Base-by-base conservation (phyloP, 2,329 filamentous ascomycete species). In the Claviceps humidiphila region DNA sequence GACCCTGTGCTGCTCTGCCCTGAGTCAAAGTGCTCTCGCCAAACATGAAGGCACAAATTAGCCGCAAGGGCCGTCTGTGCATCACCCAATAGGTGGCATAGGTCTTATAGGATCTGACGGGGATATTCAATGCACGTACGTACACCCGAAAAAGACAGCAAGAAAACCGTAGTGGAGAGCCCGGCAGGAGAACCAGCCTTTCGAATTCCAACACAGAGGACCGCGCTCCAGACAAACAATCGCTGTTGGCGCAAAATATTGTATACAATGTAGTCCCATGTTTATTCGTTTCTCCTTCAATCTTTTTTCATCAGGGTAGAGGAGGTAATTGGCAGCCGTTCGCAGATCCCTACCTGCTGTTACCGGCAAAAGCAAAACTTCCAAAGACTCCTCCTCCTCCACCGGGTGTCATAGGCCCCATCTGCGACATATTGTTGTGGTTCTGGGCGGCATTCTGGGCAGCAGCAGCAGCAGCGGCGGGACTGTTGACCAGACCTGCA, bases 401-500 rank as follows among this genome's bases (percentile, higher is more conserved):
- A 26, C 87, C 86, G 1, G 88, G 88, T 7, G 88, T 93, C 76
- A 89, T 82, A 39, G 85, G 79, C 2, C 84, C 84, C 65, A 84
- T 80, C 50, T 76, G 73, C 30, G 63, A 68, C 63, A 74, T 68
- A 4, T 72, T 78, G 62, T 75, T 83, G 57, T 73, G 78, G 66
- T 81, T 76, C 58, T 79, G 73, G 52, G 30, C 30, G 4, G 9
- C 30, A 34, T 68, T 68, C 57, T 75, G 73, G 16, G 70, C 66
- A 8, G 70, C 26, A 30, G 26, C 26, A 30, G 26, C 26, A 34
- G 26, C 26, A 4, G 26, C 26, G 2, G 74, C 74, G 26, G 75
- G 54, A 41, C 51, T 77, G 42, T 68, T 74, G 26, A 66, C 74
- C 30, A 77, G 67, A 26, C 71, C 71, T 47, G 67, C 73, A 56